Conservation (phyloP, 176 grass and related monocot species). For the Elaeis guineensis region DNA sequence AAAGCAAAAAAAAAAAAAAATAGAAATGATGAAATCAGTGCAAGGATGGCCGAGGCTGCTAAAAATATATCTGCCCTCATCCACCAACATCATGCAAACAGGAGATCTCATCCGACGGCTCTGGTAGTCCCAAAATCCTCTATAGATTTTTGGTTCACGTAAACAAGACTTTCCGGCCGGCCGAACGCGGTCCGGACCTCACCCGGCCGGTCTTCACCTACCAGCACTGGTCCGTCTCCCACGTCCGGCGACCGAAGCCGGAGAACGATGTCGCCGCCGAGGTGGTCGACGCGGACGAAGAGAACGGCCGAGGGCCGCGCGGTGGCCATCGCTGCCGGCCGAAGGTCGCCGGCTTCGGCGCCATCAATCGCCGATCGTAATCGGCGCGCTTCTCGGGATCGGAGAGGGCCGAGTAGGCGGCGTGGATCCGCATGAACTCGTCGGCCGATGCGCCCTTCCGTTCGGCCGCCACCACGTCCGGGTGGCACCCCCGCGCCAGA, state of each 20-base stretch:
- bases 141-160: too few species aligned
- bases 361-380: slow-evolving; percentile 10
- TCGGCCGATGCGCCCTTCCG: neutral
- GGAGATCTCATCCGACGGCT: too few species aligned
- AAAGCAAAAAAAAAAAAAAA: too few species aligned
- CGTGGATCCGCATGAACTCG: slow-evolving; percentile 18
- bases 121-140: too few species aligned
- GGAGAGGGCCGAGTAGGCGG: slow-evolving; percentile 8
- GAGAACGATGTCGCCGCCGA: neutral
- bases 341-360: neutral
- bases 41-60: too few species aligned
- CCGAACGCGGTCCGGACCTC: neutral
- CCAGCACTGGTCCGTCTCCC: slow-evolving; percentile 36
- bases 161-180: neutral
- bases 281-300: neutral
- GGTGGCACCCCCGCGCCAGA: slow-evolving; percentile 24
- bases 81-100: too few species aligned
- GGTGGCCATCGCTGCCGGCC: neutral
- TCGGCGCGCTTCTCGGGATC: slow-evolving; percentile 21
- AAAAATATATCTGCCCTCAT: too few species aligned
- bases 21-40: too few species aligned
- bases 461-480: slow-evolving; percentile 13
- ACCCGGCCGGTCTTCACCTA: neutral
- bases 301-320: too few species aligned
- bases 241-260: neutral